Evolutionary conservation across 1,284 basidiomycete genomes (phyloP), one percentile per base, ranked within the genome.

Genomic region (Leccinum pachyderme): DNA sequence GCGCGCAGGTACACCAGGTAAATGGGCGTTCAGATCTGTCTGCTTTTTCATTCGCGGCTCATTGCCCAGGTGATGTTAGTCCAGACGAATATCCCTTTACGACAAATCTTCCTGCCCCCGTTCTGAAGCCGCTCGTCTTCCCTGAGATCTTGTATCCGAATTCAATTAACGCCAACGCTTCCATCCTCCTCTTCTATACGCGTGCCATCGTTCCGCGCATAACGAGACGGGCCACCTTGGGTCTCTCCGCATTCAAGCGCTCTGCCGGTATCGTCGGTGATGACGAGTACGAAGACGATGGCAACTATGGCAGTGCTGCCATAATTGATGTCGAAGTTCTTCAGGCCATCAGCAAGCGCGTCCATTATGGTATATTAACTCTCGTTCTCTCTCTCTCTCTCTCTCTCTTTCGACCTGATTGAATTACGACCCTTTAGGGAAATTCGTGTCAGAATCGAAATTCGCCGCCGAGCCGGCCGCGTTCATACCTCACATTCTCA

Each of bases 21-120:
- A 39, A 39, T 59, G 72, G 66, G 39, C 47, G n/a, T 45, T 41
- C 12, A 22, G 24, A 12, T 18, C 41, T 43, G 49, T 35, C 27
- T 44, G 15, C 24, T n/a, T 55, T 31, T 5, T 39, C 27, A 45
- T 58, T 60, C 37, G 28, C 25, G 28, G 18, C 37, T 39, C 11
- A 39, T 39, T 11, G 22, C 18, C 9, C 37, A 15, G 12, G 24
- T 27, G 24, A 44, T 44, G 43, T 25, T 67, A 95, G 93, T 66
- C 97, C 96, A 28, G 97, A 99, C 71, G 97, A 99, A 77, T 94
- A 97, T 69, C 93, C 97, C 0, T 99, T 98, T 79, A 93, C 93
- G 5, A 68, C 75, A n/a, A 76, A 84, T 60, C 87, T 99, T 24
- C 95, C 96, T 0, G 67, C 78, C 2, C 93, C 97, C 24, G 83